A percentile compares a stretch with the other conserved stretches of the same genome.
These are phyloP conservation scores for Ceratobasidium sp. DNA, from an alignment of 1,284 basidiomycete genomes.

Conservation along the genomic window DNA sequence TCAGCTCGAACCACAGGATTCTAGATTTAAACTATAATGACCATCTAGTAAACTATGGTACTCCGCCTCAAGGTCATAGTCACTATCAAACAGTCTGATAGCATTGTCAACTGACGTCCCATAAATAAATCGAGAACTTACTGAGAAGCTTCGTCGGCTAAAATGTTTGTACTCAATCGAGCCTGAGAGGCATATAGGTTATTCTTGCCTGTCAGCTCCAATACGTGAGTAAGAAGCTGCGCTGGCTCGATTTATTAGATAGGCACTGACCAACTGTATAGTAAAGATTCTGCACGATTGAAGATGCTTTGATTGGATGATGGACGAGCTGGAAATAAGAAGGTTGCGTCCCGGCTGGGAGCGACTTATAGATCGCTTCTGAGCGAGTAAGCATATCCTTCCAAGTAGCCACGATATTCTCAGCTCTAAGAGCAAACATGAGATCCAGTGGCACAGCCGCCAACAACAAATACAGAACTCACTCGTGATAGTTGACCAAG, in stretches of 20 bases:
- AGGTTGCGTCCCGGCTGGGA: slow-evolving; percentile 63
- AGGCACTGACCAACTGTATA: slow-evolving; percentile 62
- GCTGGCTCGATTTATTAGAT: too few species aligned
- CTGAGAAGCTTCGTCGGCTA: slow-evolving; percentile 63
- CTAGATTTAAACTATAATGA: slow-evolving; percentile 52
- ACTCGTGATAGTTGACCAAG: slow-evolving; percentile 76
- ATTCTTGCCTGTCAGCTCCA: slow-evolving; percentile 60
- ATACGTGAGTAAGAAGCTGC: neutral
- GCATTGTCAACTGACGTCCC: neutral
- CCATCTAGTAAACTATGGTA: slow-evolving; percentile 72
- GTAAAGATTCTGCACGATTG: slow-evolving; percentile 69
- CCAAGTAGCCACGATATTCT: slow-evolving; percentile 67
- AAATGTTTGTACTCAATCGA: slow-evolving; percentile 69
- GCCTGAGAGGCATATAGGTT: slow-evolving; percentile 75
- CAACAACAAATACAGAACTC: slow-evolving; percentile 52
- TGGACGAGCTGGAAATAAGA: slow-evolving; percentile 78
- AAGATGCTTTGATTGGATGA: slow-evolving; percentile 71
- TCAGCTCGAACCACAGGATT: neutral
- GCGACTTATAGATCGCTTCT: slow-evolving; percentile 67
- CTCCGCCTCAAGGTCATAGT: slow-evolving; percentile 69
- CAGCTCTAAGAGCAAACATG: slow-evolving; percentile 64
- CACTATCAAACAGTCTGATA: slow-evolving; percentile 65
- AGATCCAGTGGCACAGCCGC: neutral
- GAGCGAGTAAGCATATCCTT: slow-evolving; percentile 64
- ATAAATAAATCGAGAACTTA: slow-evolving; percentile 50